phyloP scores from a whole-genome alignment of 202 grass and related monocot species.

The Panicum hallii region DNA sequence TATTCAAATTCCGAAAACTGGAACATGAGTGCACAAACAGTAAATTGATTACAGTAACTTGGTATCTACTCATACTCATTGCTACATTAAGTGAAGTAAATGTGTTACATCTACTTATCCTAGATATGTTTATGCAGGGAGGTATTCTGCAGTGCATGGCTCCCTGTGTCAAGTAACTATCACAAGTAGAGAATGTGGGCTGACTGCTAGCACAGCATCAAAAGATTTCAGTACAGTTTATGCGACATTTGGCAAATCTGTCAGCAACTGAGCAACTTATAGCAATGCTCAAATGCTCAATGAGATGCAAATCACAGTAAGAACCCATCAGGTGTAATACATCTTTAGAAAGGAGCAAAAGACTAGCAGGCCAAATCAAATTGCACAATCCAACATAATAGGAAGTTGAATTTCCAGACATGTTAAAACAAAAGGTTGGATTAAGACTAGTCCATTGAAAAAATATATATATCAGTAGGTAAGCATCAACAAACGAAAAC shows the following conservation, averaged over 20 bases:
- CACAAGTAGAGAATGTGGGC: slow-evolving; percentile 14
- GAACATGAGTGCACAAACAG: slow-evolving; percentile 5
- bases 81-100: not conserved
- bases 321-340: slow-evolving; percentile 17
- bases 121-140: not conserved
- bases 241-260: not conserved
- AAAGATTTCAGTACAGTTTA: slow-evolving; percentile 25
- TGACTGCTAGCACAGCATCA: slow-evolving; percentile 22
- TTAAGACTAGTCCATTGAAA: slow-evolving; percentile 35
- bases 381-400: slow-evolving; percentile 5
- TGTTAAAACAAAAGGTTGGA: slow-evolving; percentile 18
- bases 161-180: slow-evolving; percentile 34
- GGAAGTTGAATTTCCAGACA: slow-evolving; percentile 24
- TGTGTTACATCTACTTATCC: not conserved
- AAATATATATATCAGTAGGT: slow-evolving; percentile 18
- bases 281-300: slow-evolving; percentile 12
- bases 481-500: slow-evolving; percentile 49
- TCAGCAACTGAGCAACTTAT: not conserved
- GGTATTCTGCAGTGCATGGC: slow-evolving; percentile 7
- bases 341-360: slow-evolving; percentile 23
- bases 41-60: slow-evolving; percentile 22
- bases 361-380: not conserved
- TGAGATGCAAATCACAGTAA: not conserved
- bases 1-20: slow-evolving; percentile 1
- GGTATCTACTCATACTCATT: slow-evolving; percentile 9